Percentiles rank a stretch among this genome's conserved stretches.
Conservation (phyloP, 441 rosid species). For the Codiaeum variegatum region DNA sequence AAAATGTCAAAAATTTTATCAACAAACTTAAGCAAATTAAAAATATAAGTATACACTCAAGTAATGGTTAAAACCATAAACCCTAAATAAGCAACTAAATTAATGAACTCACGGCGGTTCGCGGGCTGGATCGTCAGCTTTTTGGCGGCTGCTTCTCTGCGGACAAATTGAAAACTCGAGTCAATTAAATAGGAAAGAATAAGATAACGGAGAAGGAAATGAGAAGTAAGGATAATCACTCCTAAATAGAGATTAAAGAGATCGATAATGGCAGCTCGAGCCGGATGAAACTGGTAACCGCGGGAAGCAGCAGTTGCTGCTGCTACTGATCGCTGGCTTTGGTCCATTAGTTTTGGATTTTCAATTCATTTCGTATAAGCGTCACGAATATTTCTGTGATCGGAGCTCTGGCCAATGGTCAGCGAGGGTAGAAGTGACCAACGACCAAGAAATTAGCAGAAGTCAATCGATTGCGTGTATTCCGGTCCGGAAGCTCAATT, state of each 20-base stretch:
- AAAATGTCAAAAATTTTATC: neutral
- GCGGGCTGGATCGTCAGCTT: conserved; percentile 59
- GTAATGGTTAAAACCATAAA: neutral
- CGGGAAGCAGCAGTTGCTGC: conserved; percentile 48
- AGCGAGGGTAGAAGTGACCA: no score
- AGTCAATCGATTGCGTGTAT: no score
- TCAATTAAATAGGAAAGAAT: neutral
- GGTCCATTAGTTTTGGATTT: conserved; percentile 15
- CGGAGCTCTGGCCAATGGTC: no score
- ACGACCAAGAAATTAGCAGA: no score
- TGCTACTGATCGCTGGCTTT: conserved; percentile 27
- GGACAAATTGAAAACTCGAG: neutral
- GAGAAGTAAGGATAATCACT: conserved; percentile 28
- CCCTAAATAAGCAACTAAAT: neutral
- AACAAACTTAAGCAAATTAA: neutral
- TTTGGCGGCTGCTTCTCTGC: conserved; percentile 71
- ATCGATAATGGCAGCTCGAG: conserved; percentile 59
- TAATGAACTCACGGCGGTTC: conserved; percentile 64
- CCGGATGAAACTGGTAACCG: conserved; percentile 60
- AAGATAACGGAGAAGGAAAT: neutral
- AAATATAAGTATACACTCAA: neutral
- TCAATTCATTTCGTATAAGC: neutral
- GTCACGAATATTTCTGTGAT: neutral
- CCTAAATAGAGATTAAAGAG: conserved; percentile 84
- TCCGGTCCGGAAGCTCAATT: no score